Evolutionary conservation across 345 rosid genomes (phyloP).

Genomic region (Erodium maritimum): DNA sequence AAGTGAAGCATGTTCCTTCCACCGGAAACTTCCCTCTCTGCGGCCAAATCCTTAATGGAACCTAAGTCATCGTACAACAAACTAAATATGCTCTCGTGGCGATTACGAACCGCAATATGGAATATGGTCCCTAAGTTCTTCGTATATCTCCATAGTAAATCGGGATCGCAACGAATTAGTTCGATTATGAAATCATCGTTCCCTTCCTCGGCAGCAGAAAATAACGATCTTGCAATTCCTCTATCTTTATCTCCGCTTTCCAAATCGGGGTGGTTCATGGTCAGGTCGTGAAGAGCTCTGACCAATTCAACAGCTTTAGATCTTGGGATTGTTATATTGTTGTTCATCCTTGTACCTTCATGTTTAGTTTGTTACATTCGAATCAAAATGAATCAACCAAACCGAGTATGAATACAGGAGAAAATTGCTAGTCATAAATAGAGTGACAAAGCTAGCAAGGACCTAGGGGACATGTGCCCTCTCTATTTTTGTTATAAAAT

Average conservation of each 20-base stretch:
- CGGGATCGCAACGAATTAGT: constrained; percentile 17
- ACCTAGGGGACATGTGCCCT: too few species aligned
- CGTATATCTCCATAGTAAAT: constrained; percentile 23
- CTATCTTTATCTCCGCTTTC: constrained; percentile 14
- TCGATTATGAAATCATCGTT: constrained; percentile 20
- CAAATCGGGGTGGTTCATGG: constrained; percentile 17
- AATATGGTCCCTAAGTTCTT: constrained; percentile 20
- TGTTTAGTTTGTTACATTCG: too few species aligned
- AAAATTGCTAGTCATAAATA: too few species aligned
- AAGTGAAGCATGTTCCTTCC: constrained; percentile 15
- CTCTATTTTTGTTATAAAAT: too few species aligned
- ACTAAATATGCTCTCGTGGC: constrained; percentile 10
- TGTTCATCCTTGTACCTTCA: too few species aligned
- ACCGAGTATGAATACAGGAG: too few species aligned
- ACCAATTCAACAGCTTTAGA: too few species aligned
- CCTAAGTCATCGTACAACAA: constrained; percentile 6
- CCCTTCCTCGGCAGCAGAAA: constrained; percentile 28
- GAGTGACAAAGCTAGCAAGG: too few species aligned
- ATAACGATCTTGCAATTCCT: constrained; percentile 18
- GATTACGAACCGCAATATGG: constrained; percentile 7
- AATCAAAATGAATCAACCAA: too few species aligned
- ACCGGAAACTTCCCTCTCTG: background rate
- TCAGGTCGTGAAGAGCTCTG: too few species aligned
- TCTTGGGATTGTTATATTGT: too few species aligned
- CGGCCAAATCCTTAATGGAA: constrained; percentile 1